These are phyloP conservation scores for Crucibulum laeve DNA, from an alignment of 768 basidiomycete species.

Conservation along the genomic window DNA sequence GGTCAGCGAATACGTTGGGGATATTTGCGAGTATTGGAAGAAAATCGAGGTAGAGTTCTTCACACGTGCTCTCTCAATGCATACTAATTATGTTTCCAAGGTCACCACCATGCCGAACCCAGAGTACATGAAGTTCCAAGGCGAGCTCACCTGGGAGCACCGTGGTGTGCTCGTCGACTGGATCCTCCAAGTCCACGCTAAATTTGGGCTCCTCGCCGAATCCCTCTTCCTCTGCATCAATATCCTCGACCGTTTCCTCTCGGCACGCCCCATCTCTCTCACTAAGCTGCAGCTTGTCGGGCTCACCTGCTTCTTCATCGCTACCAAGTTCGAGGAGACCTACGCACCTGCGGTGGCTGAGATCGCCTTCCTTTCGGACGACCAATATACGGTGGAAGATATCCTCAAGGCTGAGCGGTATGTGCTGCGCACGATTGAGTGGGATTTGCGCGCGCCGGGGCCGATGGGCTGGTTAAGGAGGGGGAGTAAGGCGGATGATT, in stretches of 20 bases:
- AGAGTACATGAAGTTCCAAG: constrained; percentile 81
- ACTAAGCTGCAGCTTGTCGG: constrained; percentile 91
- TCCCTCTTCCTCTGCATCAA: constrained; percentile 89
- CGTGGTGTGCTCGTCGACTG: constrained; percentile 88
- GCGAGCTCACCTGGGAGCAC: constrained; percentile 85
- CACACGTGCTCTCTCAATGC: neutral
- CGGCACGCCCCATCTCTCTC: constrained; percentile 68
- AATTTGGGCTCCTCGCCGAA: constrained; percentile 83
- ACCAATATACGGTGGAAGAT: constrained; percentile 71
- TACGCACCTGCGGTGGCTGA: constrained; percentile 80
- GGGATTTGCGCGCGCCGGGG: constrained; percentile 83
- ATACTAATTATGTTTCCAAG: constrained; percentile 31
- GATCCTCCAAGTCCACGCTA: constrained; percentile 87
- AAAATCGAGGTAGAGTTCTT: constrained; percentile 61
- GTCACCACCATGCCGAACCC: constrained; percentile 72
- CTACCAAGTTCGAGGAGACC: constrained; percentile 92
- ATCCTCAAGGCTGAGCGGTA: constrained; percentile 89
- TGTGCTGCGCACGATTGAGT: constrained; percentile 79
- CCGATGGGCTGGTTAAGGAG: constrained; percentile 87
- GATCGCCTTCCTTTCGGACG: constrained; percentile 77
- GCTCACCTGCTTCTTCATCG: constrained; percentile 80
- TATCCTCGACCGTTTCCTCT: constrained; percentile 76
- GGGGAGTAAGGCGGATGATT: constrained; percentile 91
- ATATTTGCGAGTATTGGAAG: constrained; percentile 85
- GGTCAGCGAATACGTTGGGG: constrained; percentile 88